Evolutionary conservation across 352 stramenopile genomes (phyloP).

Genomic region (Phytophthora capsici): DNA sequence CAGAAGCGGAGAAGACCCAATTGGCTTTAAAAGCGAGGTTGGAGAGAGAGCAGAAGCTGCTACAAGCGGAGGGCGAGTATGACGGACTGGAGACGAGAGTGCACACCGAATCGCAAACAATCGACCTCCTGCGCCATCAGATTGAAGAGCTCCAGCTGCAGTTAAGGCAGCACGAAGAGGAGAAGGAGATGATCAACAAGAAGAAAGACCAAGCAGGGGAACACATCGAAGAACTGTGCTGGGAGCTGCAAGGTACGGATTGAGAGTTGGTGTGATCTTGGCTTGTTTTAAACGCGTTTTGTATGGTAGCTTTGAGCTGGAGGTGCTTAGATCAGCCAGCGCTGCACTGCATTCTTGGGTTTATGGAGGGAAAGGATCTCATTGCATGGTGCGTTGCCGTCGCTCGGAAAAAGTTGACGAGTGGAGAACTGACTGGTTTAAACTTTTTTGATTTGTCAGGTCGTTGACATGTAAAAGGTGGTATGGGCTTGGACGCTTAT

Average conservation of each 20-base stretch:
- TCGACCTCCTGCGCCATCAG: slow-evolving; percentile 60
- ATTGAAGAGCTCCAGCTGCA: slow-evolving; percentile 61
- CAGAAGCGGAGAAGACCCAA: slow-evolving; percentile 45
- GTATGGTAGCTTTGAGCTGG: slow-evolving; percentile 52
- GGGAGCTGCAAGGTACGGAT: slow-evolving; percentile 68
- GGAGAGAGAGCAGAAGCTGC: slow-evolving; percentile 51
- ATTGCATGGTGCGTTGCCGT: slow-evolving; percentile 43
- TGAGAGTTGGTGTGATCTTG: not conserved
- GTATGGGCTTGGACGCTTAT: slow-evolving; percentile 36
- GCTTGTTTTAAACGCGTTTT: not conserved
- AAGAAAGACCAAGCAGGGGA: slow-evolving; percentile 53
- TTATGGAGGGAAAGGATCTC: slow-evolving; percentile 37
- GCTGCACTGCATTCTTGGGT: slow-evolving; percentile 39
- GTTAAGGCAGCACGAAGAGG: slow-evolving; percentile 45
- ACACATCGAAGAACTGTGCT: slow-evolving; percentile 62
- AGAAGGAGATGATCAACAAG: slow-evolving; percentile 38
- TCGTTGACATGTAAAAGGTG: slow-evolving; percentile 56
- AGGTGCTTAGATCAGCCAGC: slow-evolving; percentile 46
- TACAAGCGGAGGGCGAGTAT: slow-evolving; percentile 44
- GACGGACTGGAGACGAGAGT: slow-evolving; percentile 52
- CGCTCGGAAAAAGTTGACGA: not conserved
- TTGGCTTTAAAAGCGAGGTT: slow-evolving; percentile 54
- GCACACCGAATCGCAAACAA: slow-evolving; percentile 49
- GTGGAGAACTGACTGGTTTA: not conserved
- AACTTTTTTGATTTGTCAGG: slow-evolving; percentile 26